Conservation (phyloP, 441 rosid species). For the Populus hybrid region DNA sequence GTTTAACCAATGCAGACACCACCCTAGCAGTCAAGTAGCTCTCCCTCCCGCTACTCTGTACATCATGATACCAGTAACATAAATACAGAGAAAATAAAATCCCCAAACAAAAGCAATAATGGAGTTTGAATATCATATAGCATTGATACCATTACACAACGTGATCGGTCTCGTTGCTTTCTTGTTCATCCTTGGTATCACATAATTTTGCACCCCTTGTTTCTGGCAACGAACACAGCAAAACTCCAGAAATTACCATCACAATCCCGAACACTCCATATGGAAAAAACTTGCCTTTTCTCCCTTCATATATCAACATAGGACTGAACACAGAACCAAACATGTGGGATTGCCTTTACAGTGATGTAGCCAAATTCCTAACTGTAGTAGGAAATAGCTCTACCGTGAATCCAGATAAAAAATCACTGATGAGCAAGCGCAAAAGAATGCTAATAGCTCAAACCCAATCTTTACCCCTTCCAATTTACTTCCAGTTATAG, state of each 20-base stretch:
- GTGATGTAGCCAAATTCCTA: not conserved
- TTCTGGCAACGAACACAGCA: not conserved
- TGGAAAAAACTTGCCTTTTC: not conserved
- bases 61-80: too few relatives aligned
- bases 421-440: too few relatives aligned
- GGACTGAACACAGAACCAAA: not conserved
- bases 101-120: too few relatives aligned
- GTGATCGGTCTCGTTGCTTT: not conserved
- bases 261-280: not conserved
- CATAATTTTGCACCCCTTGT: not conserved
- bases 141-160: too few relatives aligned
- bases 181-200: not conserved
- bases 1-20: too few relatives aligned
- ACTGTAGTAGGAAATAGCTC: not conserved
- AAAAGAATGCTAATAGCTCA: not conserved
- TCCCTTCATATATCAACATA: not conserved
- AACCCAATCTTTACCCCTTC: not conserved
- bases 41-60: too few relatives aligned
- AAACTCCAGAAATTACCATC: not conserved
- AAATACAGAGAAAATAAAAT: too few relatives aligned
- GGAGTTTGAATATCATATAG: too few relatives aligned
- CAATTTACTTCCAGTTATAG: not conserved
- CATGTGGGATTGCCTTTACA: not conserved
- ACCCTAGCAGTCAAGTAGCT: too few relatives aligned
- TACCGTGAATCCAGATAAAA: not conserved